These are phyloP conservation scores for Penicillium robsamsonii DNA, from an alignment of 495 filamentous ascomycete species.

Conservation along the genomic window DNA sequence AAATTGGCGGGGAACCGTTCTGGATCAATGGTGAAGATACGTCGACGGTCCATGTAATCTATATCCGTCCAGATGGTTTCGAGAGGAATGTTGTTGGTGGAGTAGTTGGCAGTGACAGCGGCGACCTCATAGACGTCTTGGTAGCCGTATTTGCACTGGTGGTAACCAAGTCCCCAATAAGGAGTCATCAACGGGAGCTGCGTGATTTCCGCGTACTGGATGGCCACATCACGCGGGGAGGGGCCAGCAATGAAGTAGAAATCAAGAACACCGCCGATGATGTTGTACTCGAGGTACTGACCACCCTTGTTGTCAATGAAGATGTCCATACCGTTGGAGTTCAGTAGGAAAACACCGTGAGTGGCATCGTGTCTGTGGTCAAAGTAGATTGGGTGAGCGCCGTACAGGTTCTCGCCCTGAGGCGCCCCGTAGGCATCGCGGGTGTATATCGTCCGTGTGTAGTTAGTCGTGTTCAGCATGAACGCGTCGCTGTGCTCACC, in stretches of 20 bases:
- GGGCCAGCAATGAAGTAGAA: conserved; percentile 56
- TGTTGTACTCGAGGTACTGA: conserved; percentile 66
- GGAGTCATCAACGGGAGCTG: conserved; percentile 53
- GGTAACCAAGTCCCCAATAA: conserved; percentile 55
- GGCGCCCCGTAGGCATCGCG: conserved; percentile 47
- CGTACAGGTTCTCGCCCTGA: conserved; percentile 49
- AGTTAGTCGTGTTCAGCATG: conserved; percentile 46
- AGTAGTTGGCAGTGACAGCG: conserved; percentile 50
- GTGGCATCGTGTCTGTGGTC: conserved; percentile 51
- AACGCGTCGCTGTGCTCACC: conserved; percentile 53
- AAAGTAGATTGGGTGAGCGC: conserved; percentile 53
- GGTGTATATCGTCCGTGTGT: conserved; percentile 61
- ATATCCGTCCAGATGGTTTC: conserved; percentile 60
- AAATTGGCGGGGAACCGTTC: conserved; percentile 15
- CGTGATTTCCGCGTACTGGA: conserved; percentile 44
- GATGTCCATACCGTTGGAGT: conserved; percentile 67
- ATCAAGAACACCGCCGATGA: conserved; percentile 55
- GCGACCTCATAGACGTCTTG: conserved; percentile 47
- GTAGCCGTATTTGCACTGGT: conserved; percentile 59
- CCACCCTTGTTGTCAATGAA: conserved; percentile 48
- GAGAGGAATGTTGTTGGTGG: conserved; percentile 48
- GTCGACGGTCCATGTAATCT: conserved; percentile 27
- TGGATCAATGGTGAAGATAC: conserved; percentile 26
- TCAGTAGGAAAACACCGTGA: conserved; percentile 55
- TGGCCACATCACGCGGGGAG: conserved; percentile 45